Conservation (phyloP, 352 stramenopile species). For the Pythium aphanidermatum region DNA sequence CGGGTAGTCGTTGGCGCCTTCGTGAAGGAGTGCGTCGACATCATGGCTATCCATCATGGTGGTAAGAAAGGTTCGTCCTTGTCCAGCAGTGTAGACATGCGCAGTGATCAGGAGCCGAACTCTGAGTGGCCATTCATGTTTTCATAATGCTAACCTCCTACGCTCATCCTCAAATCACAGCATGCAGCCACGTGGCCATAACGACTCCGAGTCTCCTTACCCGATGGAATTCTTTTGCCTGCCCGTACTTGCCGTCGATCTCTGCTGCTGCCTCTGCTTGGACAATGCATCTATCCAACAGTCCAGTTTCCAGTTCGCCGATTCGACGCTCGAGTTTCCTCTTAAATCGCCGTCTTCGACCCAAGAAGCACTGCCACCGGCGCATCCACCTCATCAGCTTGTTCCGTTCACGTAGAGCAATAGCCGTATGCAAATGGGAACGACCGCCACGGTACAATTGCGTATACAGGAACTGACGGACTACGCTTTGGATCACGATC, state of each 20-base stretch:
- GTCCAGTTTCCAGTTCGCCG: background rate
- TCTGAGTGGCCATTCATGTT: conserved; percentile 17
- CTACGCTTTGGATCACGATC: conserved; percentile 9
- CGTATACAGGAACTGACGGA: conserved; percentile 9
- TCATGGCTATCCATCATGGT: conserved; percentile 32
- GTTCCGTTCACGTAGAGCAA: background rate
- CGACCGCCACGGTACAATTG: conserved; percentile 3
- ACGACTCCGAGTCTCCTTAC: conserved; percentile 15
- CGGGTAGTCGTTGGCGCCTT: conserved; percentile 3
- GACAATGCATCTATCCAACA: background rate
- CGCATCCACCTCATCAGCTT: background rate
- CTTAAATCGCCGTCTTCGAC: background rate
- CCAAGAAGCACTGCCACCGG: conserved; percentile 3
- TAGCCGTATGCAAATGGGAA: background rate
- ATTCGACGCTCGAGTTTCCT: conserved; percentile 1
- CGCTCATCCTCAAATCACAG: conserved; percentile 7
- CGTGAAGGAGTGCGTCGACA: background rate
- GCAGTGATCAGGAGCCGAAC: background rate
- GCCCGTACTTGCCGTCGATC: conserved; percentile 37
- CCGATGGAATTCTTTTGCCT: conserved; percentile 39
- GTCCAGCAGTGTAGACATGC: conserved; percentile 17
- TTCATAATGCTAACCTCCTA: background rate
- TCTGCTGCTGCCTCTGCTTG: conserved; percentile 13
- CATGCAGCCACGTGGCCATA: conserved; percentile 21
- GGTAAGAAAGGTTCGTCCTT: conserved; percentile 71